Base-by-base conservation (phyloP, 1,284 basidiomycete species). In the Tilletia caries region DNA sequence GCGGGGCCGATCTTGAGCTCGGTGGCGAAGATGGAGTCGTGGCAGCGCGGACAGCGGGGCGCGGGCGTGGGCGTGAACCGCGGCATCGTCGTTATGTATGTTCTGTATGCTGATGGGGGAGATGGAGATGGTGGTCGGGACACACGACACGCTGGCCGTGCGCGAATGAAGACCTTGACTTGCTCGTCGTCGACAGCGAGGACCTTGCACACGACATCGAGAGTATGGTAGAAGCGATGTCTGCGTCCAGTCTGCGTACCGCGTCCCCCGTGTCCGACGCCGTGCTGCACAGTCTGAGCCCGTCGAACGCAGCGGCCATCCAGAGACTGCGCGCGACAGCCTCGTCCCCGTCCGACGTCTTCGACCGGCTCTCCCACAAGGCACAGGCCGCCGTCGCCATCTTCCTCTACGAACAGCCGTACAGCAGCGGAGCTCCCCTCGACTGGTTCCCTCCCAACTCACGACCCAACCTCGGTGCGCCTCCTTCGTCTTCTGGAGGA, bases 1-100 rank as follows among this genome's bases (percentile, higher is more conserved):
- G 68, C 69, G 13, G 82, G 82, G 20, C 82, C 82, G 33, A 83
- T 73, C 29, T 80, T 80, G 66, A 82, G 79, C 68, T 83, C 82
- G 6, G 81, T 82, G 12, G 76, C 68, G 70, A 76, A 83, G 27
- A 83, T 82, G 1, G 76, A 76, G 41, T 77, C 77, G 33, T 74
- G 67, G 73, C 82, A 83, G 32, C 75, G 70, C 12, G 82, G 75
- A 68, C 82, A 83, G 62, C 79, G 80, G 68, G 82, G 79, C 27
- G 81, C 79, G 10, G 58, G 58, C 67, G 71, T 69, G 0, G 75
- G 73, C 3, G 73, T 75, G 66, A 81, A 76, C 5, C 72, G 71
- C 3, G 74, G 77, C 67, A 62, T 62, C 13, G 65, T 44, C 37
- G 37, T 41, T 41, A 1, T 15, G 10, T 15, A 41, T n/a, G n/a